These are phyloP conservation scores for Aureobasidium subglaciale DNA, from an alignment of 2,329 filamentous ascomycete species.

Conservation along the genomic window DNA sequence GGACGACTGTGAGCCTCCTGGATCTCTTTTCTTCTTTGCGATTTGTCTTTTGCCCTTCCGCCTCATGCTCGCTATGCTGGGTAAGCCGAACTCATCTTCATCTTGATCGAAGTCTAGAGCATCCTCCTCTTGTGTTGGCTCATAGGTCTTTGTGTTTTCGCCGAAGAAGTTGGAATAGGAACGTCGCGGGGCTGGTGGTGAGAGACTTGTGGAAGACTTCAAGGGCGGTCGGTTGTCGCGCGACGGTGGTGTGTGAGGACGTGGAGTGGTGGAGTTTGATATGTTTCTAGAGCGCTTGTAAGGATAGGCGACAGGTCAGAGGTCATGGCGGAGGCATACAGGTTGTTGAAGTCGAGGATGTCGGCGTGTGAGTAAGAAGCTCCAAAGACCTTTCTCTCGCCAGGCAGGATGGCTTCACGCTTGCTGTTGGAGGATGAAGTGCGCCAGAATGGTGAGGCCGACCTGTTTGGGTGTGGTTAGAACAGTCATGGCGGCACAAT, in stretches of 20 bases:
- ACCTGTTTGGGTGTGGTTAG: constrained; percentile 44
- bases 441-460: constrained; percentile 84
- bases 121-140: constrained; percentile 54
- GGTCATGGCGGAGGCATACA: constrained; percentile 47
- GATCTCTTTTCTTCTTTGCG: constrained; percentile 38
- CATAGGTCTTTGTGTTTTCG: constrained; percentile 73
- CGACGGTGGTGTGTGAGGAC: constrained; percentile 70
- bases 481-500: neutral
- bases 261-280: constrained; percentile 41
- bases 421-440: constrained; percentile 47
- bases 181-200: constrained; percentile 54
- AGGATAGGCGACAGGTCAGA: neutral
- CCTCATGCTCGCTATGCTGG: constrained; percentile 86
- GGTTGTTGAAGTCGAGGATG: constrained; percentile 75
- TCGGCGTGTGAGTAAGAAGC: constrained; percentile 96
- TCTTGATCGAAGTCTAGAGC: constrained; percentile 76
- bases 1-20: constrained; percentile 25
- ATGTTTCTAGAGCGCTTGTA: neutral
- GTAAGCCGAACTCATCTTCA: constrained; percentile 91
- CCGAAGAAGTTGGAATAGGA: constrained; percentile 77
- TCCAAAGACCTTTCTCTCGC: constrained; percentile 74
- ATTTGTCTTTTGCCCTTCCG: constrained; percentile 53
- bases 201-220: constrained; percentile 44
- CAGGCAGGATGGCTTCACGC: constrained; percentile 48
- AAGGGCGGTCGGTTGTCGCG: constrained; percentile 51